Base-by-base conservation (phyloP, 441 rosid genomes). In the Eruca vesicaria region DNA sequence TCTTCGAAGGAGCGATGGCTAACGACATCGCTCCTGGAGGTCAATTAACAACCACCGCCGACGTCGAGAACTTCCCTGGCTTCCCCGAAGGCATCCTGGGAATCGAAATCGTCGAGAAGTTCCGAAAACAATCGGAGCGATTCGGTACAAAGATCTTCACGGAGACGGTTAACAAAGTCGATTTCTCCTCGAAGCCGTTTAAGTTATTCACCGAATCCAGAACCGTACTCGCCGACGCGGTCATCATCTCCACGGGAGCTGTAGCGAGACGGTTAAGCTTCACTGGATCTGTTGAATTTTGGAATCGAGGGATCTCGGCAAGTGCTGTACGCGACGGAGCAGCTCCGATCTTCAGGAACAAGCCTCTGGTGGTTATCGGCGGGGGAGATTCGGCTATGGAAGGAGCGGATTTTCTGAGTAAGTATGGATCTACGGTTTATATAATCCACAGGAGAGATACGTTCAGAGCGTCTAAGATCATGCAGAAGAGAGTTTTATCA, bases 1-100 rank as follows among this genome's bases (percentile, higher is more conserved):
- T 85, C 74, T 83, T 85, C 72, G 88, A 85, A 59, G 88, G 88
- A n/a, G 81, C 85, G 85, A 83, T 81, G 85, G 88, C 88, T 72
- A 81, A 83, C 80, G 85, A 81, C 33, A 81, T 85, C 20, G 82
- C 82, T 21, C 88, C 88, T 28, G 86, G 88, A 0, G 88, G 86
- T 32, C 88, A 81, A 8, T 78, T 85, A 77, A 85, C 86, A 5
- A 85, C 88, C 57, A 81, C 88, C 28, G 56, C 86, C 71, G 88
- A 83, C 74, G 86, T 85, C 14, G 88, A 85, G 65, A 83, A 85
- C 75, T 85, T 85, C 80, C 88, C 88, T 9, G 86, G 88, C 0
- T 85, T 85, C 64, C 88, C 88, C n/a, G 82, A 81, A 0, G 88
- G 88, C 35, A 83, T 85, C 16, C 72, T 59, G 28, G 86, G 86